Evolutionary conservation across 1,284 basidiomycete genomes (phyloP).

Genomic region (Mycena sp.): DNA sequence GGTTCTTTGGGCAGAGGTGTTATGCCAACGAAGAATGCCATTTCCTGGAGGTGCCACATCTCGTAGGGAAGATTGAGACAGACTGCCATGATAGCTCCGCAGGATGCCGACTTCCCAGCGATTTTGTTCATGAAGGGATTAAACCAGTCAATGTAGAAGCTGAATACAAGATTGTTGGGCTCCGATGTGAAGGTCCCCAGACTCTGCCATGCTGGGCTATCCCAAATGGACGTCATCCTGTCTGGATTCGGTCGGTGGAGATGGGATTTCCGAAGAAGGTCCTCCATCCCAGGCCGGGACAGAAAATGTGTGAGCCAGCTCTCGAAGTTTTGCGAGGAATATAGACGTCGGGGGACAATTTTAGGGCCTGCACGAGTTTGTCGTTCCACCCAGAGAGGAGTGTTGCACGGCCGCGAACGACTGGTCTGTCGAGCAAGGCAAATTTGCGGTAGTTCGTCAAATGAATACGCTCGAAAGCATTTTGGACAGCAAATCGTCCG

Average conservation of each 20-base stretch:
- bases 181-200: neutral
- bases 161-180: slow-evolving; percentile 39
- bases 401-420: neutral
- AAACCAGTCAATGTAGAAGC: slow-evolving; percentile 36
- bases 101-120: neutral
- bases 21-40: neutral
- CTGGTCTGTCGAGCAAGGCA: neutral
- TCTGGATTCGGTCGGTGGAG: neutral
- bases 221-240: neutral
- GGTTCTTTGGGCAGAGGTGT: slow-evolving; percentile 5
- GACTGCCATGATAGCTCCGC: slow-evolving; percentile 1
- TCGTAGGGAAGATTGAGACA: slow-evolving; percentile 2
- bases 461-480: neutral
- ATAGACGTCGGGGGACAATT: slow-evolving; percentile 36
- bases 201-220: slow-evolving; percentile 4
- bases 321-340: slow-evolving; percentile 40
- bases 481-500: slow-evolving; percentile 31
- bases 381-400: slow-evolving; percentile 32
- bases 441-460: neutral
- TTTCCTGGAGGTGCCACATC: slow-evolving; percentile 4
- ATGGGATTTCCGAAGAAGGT: slow-evolving; percentile 26
- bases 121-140: slow-evolving; percentile 7
- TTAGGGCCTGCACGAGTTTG: slow-evolving; percentile 30
- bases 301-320: slow-evolving; percentile 44
- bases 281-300: slow-evolving; percentile 40